Evolutionary conservation across 2,329 filamentous ascomycete species (phyloP).

Genomic region (Aspergillus sp.): DNA sequence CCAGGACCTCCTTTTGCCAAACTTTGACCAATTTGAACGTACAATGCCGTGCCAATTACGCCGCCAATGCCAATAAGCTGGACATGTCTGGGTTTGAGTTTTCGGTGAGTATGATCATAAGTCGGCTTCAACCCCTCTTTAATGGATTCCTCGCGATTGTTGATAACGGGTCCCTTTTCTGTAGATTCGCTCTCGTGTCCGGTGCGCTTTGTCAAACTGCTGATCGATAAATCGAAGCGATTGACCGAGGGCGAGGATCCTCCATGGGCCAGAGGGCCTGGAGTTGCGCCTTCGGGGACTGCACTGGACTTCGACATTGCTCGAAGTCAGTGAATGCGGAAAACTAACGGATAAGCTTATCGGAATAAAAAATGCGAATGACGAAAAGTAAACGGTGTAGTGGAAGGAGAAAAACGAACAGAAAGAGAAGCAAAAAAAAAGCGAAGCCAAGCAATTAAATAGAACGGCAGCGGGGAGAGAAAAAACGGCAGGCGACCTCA

Average conservation of each 20-base stretch:
- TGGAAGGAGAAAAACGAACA: not conserved
- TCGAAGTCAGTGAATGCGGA: not conserved
- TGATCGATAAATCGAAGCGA: constrained; percentile 14
- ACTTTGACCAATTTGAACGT: constrained; percentile 44
- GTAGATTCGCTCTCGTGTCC: constrained; percentile 9
- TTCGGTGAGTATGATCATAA: constrained; percentile 40
- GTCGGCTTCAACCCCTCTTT: constrained; percentile 24
- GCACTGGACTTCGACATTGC: constrained; percentile 3
- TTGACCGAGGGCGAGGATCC: constrained; percentile 11
- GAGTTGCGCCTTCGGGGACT: not conserved
- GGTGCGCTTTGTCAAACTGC: constrained; percentile 13
- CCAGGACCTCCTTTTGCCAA: constrained; percentile 44
- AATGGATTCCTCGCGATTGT: constrained; percentile 22
- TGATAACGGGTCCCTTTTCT: constrained; percentile 20
- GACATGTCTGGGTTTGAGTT: constrained; percentile 46
- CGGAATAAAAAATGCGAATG: not conserved
- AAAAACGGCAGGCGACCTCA: not conserved
- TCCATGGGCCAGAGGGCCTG: constrained; percentile 19
- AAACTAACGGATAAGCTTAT: not conserved
- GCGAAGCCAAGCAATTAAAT: constrained; percentile 1
- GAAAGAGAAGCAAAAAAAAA: constrained; percentile 4
- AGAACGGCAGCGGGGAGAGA: not conserved
- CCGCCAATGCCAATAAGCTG: constrained; percentile 50
- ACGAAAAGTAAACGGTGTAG: not conserved
- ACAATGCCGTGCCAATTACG: constrained; percentile 46